A percentile compares a stretch with the other conserved stretches of the same genome.
Conservation (phyloP, 2,329 filamentous ascomycete species). For the Drechslera avenae region DNA sequence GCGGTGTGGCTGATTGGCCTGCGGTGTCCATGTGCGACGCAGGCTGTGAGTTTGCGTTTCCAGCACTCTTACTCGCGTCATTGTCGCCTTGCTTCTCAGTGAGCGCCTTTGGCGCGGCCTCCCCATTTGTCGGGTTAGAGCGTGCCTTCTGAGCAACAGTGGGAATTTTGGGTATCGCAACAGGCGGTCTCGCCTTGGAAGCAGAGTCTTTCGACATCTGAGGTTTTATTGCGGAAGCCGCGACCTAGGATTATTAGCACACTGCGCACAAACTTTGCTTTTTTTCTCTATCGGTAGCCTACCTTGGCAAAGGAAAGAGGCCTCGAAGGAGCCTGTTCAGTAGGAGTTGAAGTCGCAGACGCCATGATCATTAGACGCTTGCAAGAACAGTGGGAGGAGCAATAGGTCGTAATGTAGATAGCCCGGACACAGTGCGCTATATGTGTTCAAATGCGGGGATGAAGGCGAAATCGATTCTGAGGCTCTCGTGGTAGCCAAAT, state of each 20-base stretch:
- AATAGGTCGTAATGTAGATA: conserved; percentile 9
- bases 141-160: conserved; percentile 26
- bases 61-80: conserved; percentile 27
- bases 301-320: conserved; percentile 78
- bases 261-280: not conserved
- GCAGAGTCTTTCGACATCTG: conserved; percentile 32
- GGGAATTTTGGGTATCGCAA: conserved; percentile 33
- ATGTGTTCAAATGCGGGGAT: conserved; percentile 5
- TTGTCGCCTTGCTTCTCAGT: conserved; percentile 20
- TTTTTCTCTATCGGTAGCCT: conserved; percentile 40
- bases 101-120: conserved; percentile 23
- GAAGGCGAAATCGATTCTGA: not conserved
- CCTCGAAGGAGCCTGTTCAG: conserved; percentile 51
- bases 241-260: conserved; percentile 44
- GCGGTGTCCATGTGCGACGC: conserved; percentile 32
- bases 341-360: conserved; percentile 36
- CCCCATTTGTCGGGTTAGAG: conserved; percentile 22
- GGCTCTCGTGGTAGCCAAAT: not conserved
- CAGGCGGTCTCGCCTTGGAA: conserved; percentile 32
- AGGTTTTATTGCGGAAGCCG: conserved; percentile 47
- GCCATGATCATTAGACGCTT: conserved; percentile 33
- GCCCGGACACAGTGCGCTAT: conserved; percentile 9
- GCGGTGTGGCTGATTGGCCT: conserved; percentile 25
- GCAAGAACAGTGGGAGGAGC: conserved; percentile 15
- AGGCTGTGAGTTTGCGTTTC: conserved; percentile 28